phyloP scores from a whole-genome alignment of 1,284 basidiomycete species.

The Bjerkandera adusta region DNA sequence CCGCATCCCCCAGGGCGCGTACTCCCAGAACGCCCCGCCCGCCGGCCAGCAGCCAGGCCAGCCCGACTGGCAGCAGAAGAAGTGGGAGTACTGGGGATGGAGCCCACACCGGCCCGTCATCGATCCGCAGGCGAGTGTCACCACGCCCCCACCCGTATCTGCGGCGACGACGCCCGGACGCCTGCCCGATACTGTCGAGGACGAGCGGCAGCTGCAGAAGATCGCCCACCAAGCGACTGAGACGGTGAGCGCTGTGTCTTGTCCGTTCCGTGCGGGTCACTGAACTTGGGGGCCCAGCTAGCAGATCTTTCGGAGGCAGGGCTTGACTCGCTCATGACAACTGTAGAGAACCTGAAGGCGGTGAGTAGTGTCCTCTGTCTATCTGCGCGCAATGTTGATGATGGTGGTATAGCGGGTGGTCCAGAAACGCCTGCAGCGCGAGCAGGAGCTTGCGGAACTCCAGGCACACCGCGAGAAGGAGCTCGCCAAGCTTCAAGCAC shows the following conservation, averaged over 20 bases:
- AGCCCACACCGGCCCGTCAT: background rate
- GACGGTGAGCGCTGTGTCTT: slow-evolving; percentile 38
- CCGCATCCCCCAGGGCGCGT: slow-evolving; percentile 29
- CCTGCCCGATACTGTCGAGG: slow-evolving; percentile 14
- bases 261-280: slow-evolving; percentile 2
- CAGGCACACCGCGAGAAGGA: slow-evolving; percentile 52
- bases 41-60: slow-evolving; percentile 7
- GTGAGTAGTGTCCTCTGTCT: slow-evolving; percentile 36
- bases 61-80: background rate
- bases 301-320: slow-evolving; percentile 68
- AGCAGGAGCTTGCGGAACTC: slow-evolving; percentile 60
- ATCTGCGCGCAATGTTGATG: background rate
- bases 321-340: slow-evolving; percentile 55
- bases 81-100: background rate
- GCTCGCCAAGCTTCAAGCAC: slow-evolving; percentile 31
- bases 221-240: slow-evolving; percentile 53
- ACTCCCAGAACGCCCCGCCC: slow-evolving; percentile 20
- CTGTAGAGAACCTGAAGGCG: slow-evolving; percentile 55
- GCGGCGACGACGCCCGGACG: slow-evolving; percentile 1
- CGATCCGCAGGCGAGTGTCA: no score
- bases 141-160: background rate
- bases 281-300: slow-evolving; percentile 38
- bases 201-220: slow-evolving; percentile 41
- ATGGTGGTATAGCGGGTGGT: slow-evolving; percentile 3
- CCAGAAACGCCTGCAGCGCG: background rate